Evolutionary conservation across 2,329 filamentous ascomycete species (phyloP), one percentile per base, ranked within the genome.

Genomic region (Ophiostoma pallidulum): DNA sequence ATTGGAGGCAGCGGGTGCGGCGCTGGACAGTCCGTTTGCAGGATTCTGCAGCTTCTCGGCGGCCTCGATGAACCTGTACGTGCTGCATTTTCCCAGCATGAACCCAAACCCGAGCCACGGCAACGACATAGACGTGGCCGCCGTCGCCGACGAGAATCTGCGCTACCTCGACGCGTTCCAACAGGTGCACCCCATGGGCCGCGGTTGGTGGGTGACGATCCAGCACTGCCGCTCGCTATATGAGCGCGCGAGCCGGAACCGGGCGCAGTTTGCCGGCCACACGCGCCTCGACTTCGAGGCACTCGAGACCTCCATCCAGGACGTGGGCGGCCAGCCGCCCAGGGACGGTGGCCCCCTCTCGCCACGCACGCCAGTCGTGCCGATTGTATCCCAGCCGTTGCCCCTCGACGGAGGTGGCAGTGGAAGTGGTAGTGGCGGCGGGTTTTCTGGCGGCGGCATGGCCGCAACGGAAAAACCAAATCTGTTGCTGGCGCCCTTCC

Each of bases 21-120:
- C 62, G 1, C 55, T 70, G 0, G 58, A 62, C 49, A 69, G 67
- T 0, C 69, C 68, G 0, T 72, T 70, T 46, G 60, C 66, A 0
- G 69, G 67, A 0, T 70, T 71, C n/a, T 71, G 68, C 45, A 64
- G 64, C 2, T 71, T 72, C 32, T 70, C 68, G 0, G 67, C 68
- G 0, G 66, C 65, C 2, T 67, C 65, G 4, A 60, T 70, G 41
- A 70, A 68, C 22, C 51, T 67, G 0, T 71, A 71, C 48, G 58
- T 66, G 2, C 59, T 57, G 4, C 45, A 56, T 4, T 72, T 69
- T 22, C 69, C 69, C 0, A 57, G 58, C 2, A 71, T 71, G 62
- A 70, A 69, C 49, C 51, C n/a, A n/a, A n/a, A n/a, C n/a, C n/a
- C n/a, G n/a, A n/a, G n/a, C n/a, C n/a, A n/a, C 65, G 1, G 56